A percentile compares a stretch with the other conserved stretches of the same genome.
Conservation (phyloP, 2,329 filamentous ascomycete genomes). For the Aspergillus sp. region DNA sequence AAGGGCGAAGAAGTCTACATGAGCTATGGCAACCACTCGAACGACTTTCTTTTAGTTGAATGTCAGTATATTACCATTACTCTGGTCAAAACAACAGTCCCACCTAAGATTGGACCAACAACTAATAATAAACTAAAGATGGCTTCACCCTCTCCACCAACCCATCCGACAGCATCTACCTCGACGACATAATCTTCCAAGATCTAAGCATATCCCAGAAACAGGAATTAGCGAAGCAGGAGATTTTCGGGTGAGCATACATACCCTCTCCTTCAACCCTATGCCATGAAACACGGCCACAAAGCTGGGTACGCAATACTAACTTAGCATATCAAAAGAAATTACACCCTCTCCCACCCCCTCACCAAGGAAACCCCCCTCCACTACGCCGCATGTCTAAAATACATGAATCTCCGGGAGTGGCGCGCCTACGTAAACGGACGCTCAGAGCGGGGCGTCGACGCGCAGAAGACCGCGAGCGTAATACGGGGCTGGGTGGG, state of each 20-base stretch:
- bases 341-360: constrained; percentile 24
- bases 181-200: constrained; percentile 39
- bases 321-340: too few species aligned
- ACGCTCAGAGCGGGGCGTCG: constrained; percentile 18
- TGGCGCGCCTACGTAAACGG: constrained; percentile 35
- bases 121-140: constrained; percentile 26
- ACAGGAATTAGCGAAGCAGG: constrained; percentile 25
- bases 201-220: constrained; percentile 25
- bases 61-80: constrained; percentile 22
- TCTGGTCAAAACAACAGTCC: too few species aligned
- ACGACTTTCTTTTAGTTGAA: constrained; percentile 40
- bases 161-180: constrained; percentile 34
- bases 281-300: too few species aligned
- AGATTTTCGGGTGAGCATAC: constrained; percentile 30
- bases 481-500: constrained; percentile 32
- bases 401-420: constrained; percentile 30
- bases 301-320: too few species aligned
- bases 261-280: neutral
- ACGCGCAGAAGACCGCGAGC: constrained; percentile 23
- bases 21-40: constrained; percentile 43
- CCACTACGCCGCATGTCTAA: constrained; percentile 27
- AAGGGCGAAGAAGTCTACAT: constrained; percentile 41
- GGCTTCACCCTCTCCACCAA: constrained; percentile 40
- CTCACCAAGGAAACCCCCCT: neutral
- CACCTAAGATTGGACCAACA: too few species aligned